Percentiles rank a stretch among this genome's conserved stretches.
phyloP scores from a whole-genome alignment of 2,329 filamentous ascomycete genomes.

The Peltaster fructicola region DNA sequence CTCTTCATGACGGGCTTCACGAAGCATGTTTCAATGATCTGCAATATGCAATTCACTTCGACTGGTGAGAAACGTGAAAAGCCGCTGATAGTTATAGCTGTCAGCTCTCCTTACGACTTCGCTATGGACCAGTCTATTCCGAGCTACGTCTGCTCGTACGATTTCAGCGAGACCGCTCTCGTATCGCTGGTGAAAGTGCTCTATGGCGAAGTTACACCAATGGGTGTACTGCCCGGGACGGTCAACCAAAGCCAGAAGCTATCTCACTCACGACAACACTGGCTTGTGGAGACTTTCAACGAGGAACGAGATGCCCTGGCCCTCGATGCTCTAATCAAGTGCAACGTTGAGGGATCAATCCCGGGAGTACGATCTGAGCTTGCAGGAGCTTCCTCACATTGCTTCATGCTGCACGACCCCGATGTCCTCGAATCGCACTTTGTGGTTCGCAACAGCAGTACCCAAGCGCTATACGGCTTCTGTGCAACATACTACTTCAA shows the following conservation, averaged over 20 bases:
- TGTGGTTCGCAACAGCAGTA: constrained; percentile 86
- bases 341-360: constrained; percentile 47
- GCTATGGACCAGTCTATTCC: constrained; percentile 80
- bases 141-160: constrained; percentile 88
- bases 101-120: constrained; percentile 93
- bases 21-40: constrained; percentile 92
- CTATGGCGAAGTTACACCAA: constrained; percentile 52
- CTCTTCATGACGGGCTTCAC: constrained; percentile 88
- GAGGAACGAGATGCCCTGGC: constrained; percentile 56
- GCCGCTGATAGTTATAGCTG: constrained; percentile 75
- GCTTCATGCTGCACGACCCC: constrained; percentile 56
- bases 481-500: constrained; percentile 73
- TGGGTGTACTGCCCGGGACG: constrained; percentile 46
- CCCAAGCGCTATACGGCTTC: constrained; percentile 78
- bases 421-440: constrained; percentile 70
- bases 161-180: constrained; percentile 86
- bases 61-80: constrained; percentile 59
- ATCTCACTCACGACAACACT: constrained; percentile 78
- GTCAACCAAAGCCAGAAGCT: constrained; percentile 75
- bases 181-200: constrained; percentile 67
- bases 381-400: constrained; percentile 48
- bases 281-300: constrained; percentile 83
- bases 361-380: constrained; percentile 53
- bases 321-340: constrained; percentile 56
- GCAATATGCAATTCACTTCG: constrained; percentile 56